Percentiles rank a stretch among this genome's conserved stretches.
Conservation (phyloP, 129 eudicot genomes). For the Pulicaria dysenterica region DNA sequence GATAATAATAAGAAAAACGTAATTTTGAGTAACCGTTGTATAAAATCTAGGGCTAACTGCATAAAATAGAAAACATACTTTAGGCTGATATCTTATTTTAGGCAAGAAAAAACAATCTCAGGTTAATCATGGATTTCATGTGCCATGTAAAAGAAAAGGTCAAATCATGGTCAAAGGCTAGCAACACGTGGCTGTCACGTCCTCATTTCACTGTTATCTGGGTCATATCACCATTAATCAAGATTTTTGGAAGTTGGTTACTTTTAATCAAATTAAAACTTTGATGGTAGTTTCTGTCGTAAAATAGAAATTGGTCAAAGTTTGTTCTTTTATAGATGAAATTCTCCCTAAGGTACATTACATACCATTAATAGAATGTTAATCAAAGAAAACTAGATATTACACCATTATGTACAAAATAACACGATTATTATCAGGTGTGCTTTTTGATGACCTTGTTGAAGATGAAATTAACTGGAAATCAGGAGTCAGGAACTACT, state of each 20-base stretch:
- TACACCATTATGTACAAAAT: constrained; percentile 17
- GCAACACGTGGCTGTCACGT: background rate
- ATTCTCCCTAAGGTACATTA: background rate
- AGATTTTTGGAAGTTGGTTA: background rate
- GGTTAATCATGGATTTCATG: background rate
- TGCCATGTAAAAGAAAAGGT: background rate
- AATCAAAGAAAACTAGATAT: background rate
- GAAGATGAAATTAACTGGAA: constrained; percentile 79
- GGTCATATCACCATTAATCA: background rate
- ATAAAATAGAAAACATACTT: background rate
- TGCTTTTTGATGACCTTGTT: constrained; percentile 65
- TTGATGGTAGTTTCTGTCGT: background rate
- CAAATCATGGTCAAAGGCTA: background rate
- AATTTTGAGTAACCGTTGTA: background rate
- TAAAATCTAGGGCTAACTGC: constrained; percentile 14
- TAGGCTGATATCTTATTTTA: background rate
- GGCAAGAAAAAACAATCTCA: background rate
- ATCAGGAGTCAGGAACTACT: constrained; percentile 67
- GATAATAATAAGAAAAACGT: background rate
- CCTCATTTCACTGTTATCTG: background rate
- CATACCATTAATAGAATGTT: background rate
- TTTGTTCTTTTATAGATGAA: background rate
- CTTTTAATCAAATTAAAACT: background rate
- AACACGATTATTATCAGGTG: constrained; percentile 44
- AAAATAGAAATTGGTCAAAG: background rate